Evolutionary conservation across 2,329 filamentous ascomycete species (phyloP), one percentile per base, ranked within the genome.

Genomic region (Coccinonectria pachysandricola): DNA sequence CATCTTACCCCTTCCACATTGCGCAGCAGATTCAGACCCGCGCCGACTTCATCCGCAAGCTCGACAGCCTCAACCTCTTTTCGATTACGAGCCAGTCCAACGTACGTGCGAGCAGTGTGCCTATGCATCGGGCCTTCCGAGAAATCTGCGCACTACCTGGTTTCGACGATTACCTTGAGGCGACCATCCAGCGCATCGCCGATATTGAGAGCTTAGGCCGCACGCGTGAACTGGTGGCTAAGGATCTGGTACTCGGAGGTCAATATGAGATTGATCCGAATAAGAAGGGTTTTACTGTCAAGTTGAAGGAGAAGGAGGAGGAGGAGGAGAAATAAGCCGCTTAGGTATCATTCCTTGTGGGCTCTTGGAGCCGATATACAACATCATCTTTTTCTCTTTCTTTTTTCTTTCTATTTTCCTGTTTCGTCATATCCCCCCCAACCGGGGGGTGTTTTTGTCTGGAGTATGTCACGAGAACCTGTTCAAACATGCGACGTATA

Each of bases 41-140:
- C 27, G 79, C 85, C 32, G 91, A 98, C 55, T 98, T 96, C 52
- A 87, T 96, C 45, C 77, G 91, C 40, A 69, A 76, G 34, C 87
- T 96, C 49, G 91, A 98, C 57, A 83, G 91, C 38, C 72, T 91
- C 34, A 96, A 96, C 50, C 73, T 98, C 32, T 95, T 96, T 58
- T 91, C 83, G 36, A 96, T 98, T 46, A 88, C 92, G 34, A 84
- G 78, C 31, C 69, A 71, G 20, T 85, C 87, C 10, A 79, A 81
- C 52, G 91, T 98, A 6, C 76, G 91, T 23, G 91, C 91, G 2
- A 88, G 92, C 53, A 88, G 79, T 2, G 88, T 98, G 14, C 91
- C 91, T 2, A 98, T 98, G 91, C 85, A 93, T 55, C 75, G 76
- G 24, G 91, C 91, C 1, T 93, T 98, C 56, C 71, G 75, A 31